A percentile compares a stretch with the other conserved stretches of the same genome.
Conservation (phyloP, 2,329 filamentous ascomycete species). For the Geoglossum cookeanum region DNA sequence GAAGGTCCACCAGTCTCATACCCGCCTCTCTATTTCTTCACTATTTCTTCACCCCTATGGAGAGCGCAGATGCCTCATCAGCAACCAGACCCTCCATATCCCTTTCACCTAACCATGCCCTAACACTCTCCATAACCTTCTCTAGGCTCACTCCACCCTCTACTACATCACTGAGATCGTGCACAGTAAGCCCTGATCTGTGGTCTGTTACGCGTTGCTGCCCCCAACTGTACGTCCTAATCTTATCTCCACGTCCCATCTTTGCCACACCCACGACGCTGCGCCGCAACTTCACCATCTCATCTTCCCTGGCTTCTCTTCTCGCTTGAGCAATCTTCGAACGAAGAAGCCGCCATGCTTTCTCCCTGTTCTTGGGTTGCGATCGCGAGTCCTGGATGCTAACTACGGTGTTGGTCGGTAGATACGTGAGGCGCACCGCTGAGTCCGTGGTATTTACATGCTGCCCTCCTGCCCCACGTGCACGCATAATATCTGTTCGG, state of each 20-base stretch:
- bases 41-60: neutral
- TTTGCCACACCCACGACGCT: constrained; percentile 60
- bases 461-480: constrained; percentile 80
- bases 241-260: constrained; percentile 83
- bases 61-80: neutral
- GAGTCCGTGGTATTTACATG: constrained; percentile 98
- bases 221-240: constrained; percentile 72
- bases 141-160: constrained; percentile 55
- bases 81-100: constrained; percentile 41
- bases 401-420: constrained; percentile 70
- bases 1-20: too few relatives aligned
- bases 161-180: constrained; percentile 66
- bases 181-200: constrained; percentile 57
- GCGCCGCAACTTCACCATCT: constrained; percentile 53
- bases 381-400: constrained; percentile 86
- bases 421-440: constrained; percentile 78
- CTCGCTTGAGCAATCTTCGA: constrained; percentile 63
- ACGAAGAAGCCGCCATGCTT: constrained; percentile 70
- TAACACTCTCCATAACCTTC: constrained; percentile 58
- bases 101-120: constrained; percentile 51
- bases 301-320: constrained; percentile 67
- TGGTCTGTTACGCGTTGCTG: constrained; percentile 80
- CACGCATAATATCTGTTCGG: constrained; percentile 71
- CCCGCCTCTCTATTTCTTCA: neutral
- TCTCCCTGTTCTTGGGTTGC: constrained; percentile 73